Base-by-base conservation (phyloP, 257 asterid species). In the Ophiorrhiza pumila region DNA sequence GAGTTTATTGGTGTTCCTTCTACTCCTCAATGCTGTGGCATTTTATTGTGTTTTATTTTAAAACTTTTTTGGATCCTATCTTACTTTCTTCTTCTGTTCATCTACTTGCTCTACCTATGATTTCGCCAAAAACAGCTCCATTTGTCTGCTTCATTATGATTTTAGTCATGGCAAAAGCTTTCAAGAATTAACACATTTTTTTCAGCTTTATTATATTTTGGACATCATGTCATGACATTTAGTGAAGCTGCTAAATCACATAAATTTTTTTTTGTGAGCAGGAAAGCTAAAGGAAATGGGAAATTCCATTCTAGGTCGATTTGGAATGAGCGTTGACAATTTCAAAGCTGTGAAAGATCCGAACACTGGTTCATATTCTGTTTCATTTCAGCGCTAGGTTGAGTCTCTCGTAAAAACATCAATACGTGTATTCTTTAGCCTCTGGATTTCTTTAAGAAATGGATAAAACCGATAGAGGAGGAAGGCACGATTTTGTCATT, bases 281-380 rank as follows among this genome's bases (percentile, higher is more conserved):
- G 98, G 96, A 42, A 93, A 93, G 81, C 81, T 93, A 71, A 93
- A 93, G 78, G 98, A 93, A 31, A 84, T 91, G 96, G 97, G 98
- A 73, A 91, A 91, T 63, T 89, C 96, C 32, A 76, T 91, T 80
- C 84, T 93, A 80, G 97, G 97, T 22, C 93, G 93, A 65, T 93
- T 93, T 73, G 98, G 98, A 59, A 91, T 93, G 98, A 91, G 95
- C n/a, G 79, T 83, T 0, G 97, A 93, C 90, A 93, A 93, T 76
- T 91, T 91, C 68, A 93, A 93, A 83, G 89, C 98, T 34, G 97
- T 93, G 32, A 81, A 93, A 79, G 98, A 93, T 80, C 97, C 98
- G 32, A 93, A 86, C 46, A 87, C 95, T 17, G 98, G 98, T 64
- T 93, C 97, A 68, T 93, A 91, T 78, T 93, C 98, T 8, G 15